Base-by-base conservation (phyloP, 129 eudicot genomes). In the Saussurea involucrata region DNA sequence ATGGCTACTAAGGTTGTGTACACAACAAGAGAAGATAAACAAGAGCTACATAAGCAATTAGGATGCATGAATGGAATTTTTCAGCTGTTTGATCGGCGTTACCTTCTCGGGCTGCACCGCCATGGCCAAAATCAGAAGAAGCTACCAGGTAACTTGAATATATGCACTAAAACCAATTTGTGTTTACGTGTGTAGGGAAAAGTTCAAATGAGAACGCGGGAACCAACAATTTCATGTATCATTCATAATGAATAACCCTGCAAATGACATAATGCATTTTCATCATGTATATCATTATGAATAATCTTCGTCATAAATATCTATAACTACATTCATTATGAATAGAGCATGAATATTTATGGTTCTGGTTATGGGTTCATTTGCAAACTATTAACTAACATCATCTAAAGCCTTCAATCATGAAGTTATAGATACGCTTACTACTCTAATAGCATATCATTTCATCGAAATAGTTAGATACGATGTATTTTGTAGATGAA, bases 51-150 rank as follows among this genome's bases (percentile, higher is more conserved):
- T 74, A 90, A 90, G 85, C 91, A 90, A 75, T 63, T 88, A 5
- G 97, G 97, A 10, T 95, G 99, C 90, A 95, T 95, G 91, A 90
- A 85, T 79, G 95, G 99, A 12, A 76, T 95, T 20, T 87, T 92
- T 80, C 99, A 91, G 85, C 80, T 91, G 42, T 89, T 95, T 70
- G 92, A 87, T 79, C 88, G 89, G 18, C 88, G 83, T 61, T 86
- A 84, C 77, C 86, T 89, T 80, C 80, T 86, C 7, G 85, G 92
- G 12, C 75, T 87, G 72, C 88, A 86, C 55, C 71, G 84, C 53
- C 57, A 65, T 42, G 58, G 79, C 55, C 84, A 73, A 46, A 74
- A 58, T 79, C 87, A 78, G 63, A 88, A 86, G 67, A 80, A 83
- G 81, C 86, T 89, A 68, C 72, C 80, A 95, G 96, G 97, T 92